Evolutionary conservation across 805 yeast species (phyloP).

Genomic region (Isabelozyma gotoi): DNA sequence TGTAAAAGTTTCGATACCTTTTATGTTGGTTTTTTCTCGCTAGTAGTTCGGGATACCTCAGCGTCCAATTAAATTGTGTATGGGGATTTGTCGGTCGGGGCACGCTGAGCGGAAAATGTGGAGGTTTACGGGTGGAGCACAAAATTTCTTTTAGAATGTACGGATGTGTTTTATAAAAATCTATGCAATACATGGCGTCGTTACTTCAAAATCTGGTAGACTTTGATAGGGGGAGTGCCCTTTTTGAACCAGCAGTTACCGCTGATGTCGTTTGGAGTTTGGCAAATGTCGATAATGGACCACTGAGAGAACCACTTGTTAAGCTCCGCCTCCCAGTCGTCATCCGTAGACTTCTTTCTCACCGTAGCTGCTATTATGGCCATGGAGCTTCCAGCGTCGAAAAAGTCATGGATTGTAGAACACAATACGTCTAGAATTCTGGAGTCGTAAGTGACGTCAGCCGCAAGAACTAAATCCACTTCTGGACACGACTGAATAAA

Average conservation of each 20-base stretch:
- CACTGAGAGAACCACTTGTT: constrained; percentile 13
- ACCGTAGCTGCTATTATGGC: constrained; percentile 72
- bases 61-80: constrained; percentile 9
- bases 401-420: constrained; percentile 43
- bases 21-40: constrained; percentile 3
- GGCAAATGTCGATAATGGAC: constrained; percentile 1
- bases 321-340: constrained; percentile 30
- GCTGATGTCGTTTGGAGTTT: neutral
- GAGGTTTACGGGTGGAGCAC: neutral
- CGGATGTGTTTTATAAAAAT: neutral
- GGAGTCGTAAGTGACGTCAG: constrained; percentile 86
- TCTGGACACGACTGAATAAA: constrained; percentile 29
- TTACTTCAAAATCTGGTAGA: constrained; percentile 1
- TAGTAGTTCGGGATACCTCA: constrained; percentile 10
- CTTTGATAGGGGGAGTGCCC: constrained; percentile 14
- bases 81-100: neutral
- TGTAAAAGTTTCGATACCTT: constrained; percentile 1
- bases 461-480: constrained; percentile 64
- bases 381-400: constrained; percentile 22
- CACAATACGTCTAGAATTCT: constrained; percentile 56
- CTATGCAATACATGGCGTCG: too few relatives aligned
- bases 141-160: neutral
- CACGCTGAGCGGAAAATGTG: neutral
- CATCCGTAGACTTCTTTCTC: constrained; percentile 48
- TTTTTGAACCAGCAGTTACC: constrained; percentile 17